These are phyloP conservation scores for Daldinia sp. DNA, from an alignment of 2,329 filamentous ascomycete species.

Conservation along the genomic window DNA sequence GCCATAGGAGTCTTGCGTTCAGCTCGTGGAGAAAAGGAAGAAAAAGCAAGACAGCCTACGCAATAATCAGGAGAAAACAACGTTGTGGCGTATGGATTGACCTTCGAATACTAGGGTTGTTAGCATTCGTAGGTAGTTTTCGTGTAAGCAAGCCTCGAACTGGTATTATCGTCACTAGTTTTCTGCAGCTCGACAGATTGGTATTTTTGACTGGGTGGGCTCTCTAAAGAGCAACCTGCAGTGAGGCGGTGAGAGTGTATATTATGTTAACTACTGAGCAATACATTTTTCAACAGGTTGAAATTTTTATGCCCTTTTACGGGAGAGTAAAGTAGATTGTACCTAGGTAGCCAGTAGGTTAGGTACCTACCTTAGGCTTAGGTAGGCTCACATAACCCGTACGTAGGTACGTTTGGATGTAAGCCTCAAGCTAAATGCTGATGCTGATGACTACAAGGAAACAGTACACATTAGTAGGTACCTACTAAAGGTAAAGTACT, in stretches of 20 bases:
- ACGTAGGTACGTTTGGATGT: neutral
- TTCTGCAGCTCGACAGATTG: constrained; percentile 25
- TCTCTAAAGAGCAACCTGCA: neutral
- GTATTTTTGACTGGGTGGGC: constrained; percentile 13
- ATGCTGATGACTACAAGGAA: too few relatives aligned
- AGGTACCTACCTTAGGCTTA: neutral
- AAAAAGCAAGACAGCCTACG: constrained; percentile 11
- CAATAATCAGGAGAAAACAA: neutral
- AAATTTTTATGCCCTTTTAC: neutral
- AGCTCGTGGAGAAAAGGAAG: constrained; percentile 4
- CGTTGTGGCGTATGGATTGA: constrained; percentile 6
- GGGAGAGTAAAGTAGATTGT: neutral
- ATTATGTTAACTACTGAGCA: neutral
- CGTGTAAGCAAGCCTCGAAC: constrained; percentile 17
- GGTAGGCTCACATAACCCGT: neutral
- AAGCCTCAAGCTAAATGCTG: neutral
- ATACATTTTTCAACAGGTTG: neutral
- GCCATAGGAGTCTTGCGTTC: constrained; percentile 17
- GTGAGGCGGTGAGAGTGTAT: constrained; percentile 27
- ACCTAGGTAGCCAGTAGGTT: neutral
- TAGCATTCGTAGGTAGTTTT: neutral
- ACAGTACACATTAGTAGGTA: too few relatives aligned
- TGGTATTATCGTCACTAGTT: constrained; percentile 20
- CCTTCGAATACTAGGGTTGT: neutral
- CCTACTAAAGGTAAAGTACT: neutral